phyloP scores from a whole-genome alignment of 805 yeast genomes.

The Isabelozyma gotoi region DNA sequence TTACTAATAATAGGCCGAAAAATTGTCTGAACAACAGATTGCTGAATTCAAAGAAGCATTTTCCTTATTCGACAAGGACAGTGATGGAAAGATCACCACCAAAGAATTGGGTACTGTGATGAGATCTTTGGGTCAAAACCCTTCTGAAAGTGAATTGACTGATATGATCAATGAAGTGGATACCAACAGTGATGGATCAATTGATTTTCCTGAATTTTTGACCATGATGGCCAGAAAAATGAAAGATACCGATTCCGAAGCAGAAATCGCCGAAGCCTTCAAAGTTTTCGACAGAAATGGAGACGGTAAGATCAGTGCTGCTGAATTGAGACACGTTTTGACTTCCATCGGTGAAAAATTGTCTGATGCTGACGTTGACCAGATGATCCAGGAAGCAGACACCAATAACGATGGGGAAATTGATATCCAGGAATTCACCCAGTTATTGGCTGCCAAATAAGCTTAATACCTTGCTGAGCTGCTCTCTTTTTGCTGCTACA shows the following conservation, averaged over 20 bases:
- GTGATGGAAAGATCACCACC: slow-evolving; percentile 95
- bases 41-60: slow-evolving; percentile 98
- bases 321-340: slow-evolving; percentile 94
- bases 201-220: slow-evolving; percentile 49
- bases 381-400: slow-evolving; percentile 95
- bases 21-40: slow-evolving; percentile 93
- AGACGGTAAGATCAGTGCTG: slow-evolving; percentile 94
- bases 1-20: slow-evolving; percentile 79
- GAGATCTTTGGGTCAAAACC: slow-evolving; percentile 98
- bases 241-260: slow-evolving; percentile 96
- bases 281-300: slow-evolving; percentile 96
- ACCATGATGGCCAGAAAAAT: slow-evolving; percentile 60
- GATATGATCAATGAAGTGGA: slow-evolving; percentile 98
- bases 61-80: slow-evolving; percentile 93
- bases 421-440: slow-evolving; percentile 94
- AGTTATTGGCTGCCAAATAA: slow-evolving; percentile 75
- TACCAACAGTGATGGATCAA: slow-evolving; percentile 84
- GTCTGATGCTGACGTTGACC: slow-evolving; percentile 95
- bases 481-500: not conserved
- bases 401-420: slow-evolving; percentile 96
- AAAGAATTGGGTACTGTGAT: slow-evolving; percentile 95
- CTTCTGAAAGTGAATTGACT: slow-evolving; percentile 91
- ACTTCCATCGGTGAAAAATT: slow-evolving; percentile 97
- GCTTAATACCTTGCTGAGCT: slow-evolving; percentile 3
- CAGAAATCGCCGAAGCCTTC: slow-evolving; percentile 95